A percentile compares a stretch with the other conserved stretches of the same genome.
These are phyloP conservation scores for Metschnikowia lachancei DNA, from an alignment of 805 yeast genomes.

Conservation along the genomic window DNA sequence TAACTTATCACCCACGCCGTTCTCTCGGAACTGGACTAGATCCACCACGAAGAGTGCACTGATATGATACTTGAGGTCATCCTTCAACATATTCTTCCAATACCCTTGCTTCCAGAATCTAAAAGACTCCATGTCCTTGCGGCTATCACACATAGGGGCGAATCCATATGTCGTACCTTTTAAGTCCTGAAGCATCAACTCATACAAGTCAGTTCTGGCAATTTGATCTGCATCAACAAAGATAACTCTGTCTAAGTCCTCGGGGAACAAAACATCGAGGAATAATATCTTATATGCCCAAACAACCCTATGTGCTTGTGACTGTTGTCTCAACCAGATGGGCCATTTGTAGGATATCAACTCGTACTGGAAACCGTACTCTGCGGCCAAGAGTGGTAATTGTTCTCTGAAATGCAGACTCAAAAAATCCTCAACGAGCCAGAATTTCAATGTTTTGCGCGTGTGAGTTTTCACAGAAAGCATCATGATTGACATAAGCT, in stretches of 20 bases:
- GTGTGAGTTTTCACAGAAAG: conserved; percentile 66
- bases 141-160: conserved; percentile 82
- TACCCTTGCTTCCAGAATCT: conserved; percentile 93
- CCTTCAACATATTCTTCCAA: conserved; percentile 67
- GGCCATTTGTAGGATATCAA: conserved; percentile 93
- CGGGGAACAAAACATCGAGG: conserved; percentile 84
- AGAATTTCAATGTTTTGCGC: conserved; percentile 64
- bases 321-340: conserved; percentile 74
- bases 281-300: conserved; percentile 90
- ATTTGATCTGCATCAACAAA: conserved; percentile 88
- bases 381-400: conserved; percentile 56
- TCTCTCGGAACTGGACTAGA: conserved; percentile 58
- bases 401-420: conserved; percentile 64
- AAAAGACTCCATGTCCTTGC: conserved; percentile 77
- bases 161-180: conserved; percentile 84
- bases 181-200: conserved; percentile 64
- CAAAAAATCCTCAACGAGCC: conserved; percentile 82
- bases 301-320: conserved; percentile 72
- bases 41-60: conserved; percentile 86
- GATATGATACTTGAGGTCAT: conserved; percentile 67
- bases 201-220: conserved; percentile 70
- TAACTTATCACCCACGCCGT: conserved; percentile 73
- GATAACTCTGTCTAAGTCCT: conserved; percentile 65
- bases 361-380: conserved; percentile 67
- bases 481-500: conserved; percentile 74